phyloP scores from a whole-genome alignment of 257 asterid genomes.

The Coffea eugenioides region DNA sequence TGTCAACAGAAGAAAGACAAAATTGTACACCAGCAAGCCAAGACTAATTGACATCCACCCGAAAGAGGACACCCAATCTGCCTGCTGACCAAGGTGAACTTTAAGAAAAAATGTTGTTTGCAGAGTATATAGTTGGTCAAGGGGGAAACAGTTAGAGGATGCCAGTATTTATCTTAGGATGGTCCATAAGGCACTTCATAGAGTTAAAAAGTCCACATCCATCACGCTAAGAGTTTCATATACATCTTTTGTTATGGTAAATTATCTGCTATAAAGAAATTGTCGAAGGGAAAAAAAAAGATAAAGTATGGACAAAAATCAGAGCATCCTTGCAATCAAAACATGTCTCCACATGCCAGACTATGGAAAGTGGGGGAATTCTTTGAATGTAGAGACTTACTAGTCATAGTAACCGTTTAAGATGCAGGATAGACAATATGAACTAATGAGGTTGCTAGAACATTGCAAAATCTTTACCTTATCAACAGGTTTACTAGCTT shows the following conservation, averaged over 20 bases:
- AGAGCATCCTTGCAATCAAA: background rate
- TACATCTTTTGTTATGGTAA: background rate
- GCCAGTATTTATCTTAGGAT: background rate
- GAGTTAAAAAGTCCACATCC: background rate
- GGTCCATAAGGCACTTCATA: background rate
- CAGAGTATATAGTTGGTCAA: background rate
- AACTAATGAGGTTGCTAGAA: background rate
- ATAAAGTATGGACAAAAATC: background rate
- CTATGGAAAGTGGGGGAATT: background rate
- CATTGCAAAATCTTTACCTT: slow-evolving; percentile 45
- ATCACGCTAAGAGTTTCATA: background rate
- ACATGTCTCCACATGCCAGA: background rate
- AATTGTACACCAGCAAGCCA: background rate
- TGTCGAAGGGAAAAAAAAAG: background rate
- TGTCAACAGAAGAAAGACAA: no score
- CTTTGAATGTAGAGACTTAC: background rate
- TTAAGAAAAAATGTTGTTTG: background rate
- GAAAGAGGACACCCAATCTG: background rate
- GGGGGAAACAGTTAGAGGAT: background rate
- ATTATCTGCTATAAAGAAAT: background rate
- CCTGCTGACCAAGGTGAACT: background rate
- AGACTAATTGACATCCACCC: background rate
- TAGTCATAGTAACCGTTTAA: background rate
- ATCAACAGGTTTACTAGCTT: slow-evolving; percentile 55
- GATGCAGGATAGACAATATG: background rate